Conservation (phyloP, 305 asterid genomes). For the Solanum hybrid region DNA sequence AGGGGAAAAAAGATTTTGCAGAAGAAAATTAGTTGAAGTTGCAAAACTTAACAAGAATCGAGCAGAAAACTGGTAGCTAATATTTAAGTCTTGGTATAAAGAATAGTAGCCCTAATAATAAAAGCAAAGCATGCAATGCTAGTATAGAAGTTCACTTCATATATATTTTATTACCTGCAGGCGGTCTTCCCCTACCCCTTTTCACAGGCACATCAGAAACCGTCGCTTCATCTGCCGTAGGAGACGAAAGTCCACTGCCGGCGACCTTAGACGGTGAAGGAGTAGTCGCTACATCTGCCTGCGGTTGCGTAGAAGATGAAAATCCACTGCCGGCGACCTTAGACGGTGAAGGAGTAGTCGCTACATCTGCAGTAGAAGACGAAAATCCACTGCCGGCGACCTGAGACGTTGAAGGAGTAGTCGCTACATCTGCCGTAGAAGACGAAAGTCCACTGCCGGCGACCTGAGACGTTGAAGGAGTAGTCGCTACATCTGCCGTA, state of each 20-base stretch:
- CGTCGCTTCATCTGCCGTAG: background rate
- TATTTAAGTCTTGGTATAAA: background rate
- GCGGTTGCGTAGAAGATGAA: background rate
- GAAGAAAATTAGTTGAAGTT: background rate
- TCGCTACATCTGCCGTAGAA: too few species aligned
- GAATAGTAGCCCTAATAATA: background rate
- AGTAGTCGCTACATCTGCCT: background rate
- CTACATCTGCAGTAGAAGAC: too few species aligned
- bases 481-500: background rate
- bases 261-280: background rate
- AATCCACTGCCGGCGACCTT: background rate
- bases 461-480: background rate
- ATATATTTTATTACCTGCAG: background rate
- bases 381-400: too few species aligned
- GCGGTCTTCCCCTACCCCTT: constrained; percentile 11
- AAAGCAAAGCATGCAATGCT: background rate
- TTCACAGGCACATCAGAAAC: constrained; percentile 5
- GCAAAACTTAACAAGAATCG: background rate
- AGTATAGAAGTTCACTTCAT: background rate
- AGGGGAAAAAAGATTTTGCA: background rate
- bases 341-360: background rate
- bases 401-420: too few species aligned
- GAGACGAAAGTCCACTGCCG: background rate
- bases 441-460: too few species aligned
- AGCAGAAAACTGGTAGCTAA: background rate